Base-by-base conservation (phyloP, 768 basidiomycete species). In the Tulasnella sp. region DNA sequence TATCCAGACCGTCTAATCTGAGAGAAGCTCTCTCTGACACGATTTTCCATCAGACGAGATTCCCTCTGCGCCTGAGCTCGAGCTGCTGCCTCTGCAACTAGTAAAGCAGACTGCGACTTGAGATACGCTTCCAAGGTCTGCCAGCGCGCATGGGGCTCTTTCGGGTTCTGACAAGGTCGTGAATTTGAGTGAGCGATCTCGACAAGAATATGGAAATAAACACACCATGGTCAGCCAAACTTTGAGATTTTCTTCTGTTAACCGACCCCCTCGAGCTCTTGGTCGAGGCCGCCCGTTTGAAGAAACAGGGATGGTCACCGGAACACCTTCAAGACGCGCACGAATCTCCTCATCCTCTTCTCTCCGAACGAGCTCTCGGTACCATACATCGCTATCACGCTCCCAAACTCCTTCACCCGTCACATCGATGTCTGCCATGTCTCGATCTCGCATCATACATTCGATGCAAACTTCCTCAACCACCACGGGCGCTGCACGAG, bases 371-470 rank as follows among this genome's bases (percentile, higher is more conserved):
- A 95, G 81, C 44, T 98, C 95, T 42, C 92, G 87, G 72, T 86
- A 96, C 36, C 86, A 82, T 12, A 84, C 87, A 78, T 99, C 96
- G 77, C 93, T 95, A 75, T 90, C 90, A 42, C 97, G 85, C 0
- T 92, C 93, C 97, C 97, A 99, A 8, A 91, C 86, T 0, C 94
- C 93, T 11, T 89, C 87, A 35, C 88, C 87, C 3, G 88, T 86
- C 26, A 97, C 97, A 79, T 92, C 86, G 32, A 99, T 94, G 79
- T 97, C 95, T 9, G 90, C 93, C 91, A 99, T 94, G 79, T 99
- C 97, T 78, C 96, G 88, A 80, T 99, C 97, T 37, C 97, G 89
- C 95, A 98, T 98, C 72, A 97, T 90, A 78, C 97, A 99, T 80
- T 98, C 97, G 40, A 97, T 84, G 76, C 96, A 99, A 36, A 98